Base-by-base conservation (phyloP, 257 asterid genomes). In the Solanum etuberosum region DNA sequence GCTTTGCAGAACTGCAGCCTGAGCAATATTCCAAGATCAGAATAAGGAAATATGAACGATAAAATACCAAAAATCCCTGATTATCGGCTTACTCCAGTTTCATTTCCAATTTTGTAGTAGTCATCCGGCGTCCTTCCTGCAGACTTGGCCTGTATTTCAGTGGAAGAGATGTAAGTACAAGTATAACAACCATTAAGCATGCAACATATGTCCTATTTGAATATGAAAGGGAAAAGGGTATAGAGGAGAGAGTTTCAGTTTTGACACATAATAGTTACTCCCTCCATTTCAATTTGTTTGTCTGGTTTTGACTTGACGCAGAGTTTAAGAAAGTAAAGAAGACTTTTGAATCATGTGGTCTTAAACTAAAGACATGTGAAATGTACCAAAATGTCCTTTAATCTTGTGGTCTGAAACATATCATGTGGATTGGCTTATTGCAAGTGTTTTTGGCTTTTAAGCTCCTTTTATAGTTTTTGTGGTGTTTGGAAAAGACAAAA, bases 1-100 rank as follows among this genome's bases (percentile, higher is more conserved):
- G 89, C 91, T 93, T 90, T 85, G 94, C 88, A 97, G 98, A 90
- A 97, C 94, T 89, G 83, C 90, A 86, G 98, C 98, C 99, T 97
- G 94, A 84, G 89, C 85, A 91, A 88, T 89, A 77, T 65, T 70
- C 63, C 46, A 42, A 86, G 63, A 89, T 51, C 68, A 90, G 81
- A 90, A 86, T 70, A 87, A 76, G 88, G 85, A 88, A 46, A 78
- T 59, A 84, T 86, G 83, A 88, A 90, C 20, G 48, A 70, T 84
- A 43, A 86, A 34, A 82, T 87, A 46, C 34, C 73, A 74, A 86
- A 88, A 77, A 84, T 23, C 29, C 63, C 84, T 68, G 9, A 18
- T 46, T 63, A 81, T 90, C 86, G 85, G 87, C 97, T 92, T 94
- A 97, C 99, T 89, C 98, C 98, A 61, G 90, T 90, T 86, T 94